phyloP scores from a whole-genome alignment of 768 basidiomycete species.

The Rhizopogon salebrosus region DNA sequence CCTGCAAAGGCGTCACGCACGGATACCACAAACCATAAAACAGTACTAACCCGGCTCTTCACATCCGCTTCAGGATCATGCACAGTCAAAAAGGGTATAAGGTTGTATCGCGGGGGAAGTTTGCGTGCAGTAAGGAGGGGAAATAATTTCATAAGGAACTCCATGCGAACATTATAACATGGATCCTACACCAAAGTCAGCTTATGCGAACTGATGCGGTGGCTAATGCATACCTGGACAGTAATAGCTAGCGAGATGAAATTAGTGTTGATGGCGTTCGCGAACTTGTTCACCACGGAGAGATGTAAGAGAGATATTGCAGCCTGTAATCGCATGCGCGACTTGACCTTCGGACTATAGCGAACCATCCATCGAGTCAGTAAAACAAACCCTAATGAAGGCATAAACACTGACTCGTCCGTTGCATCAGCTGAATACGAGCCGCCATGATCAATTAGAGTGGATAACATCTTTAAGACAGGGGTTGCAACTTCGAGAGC shows the following conservation, averaged over 20 bases:
- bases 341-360: constrained; percentile 53
- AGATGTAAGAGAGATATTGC: constrained; percentile 78
- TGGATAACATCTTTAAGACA: constrained; percentile 69
- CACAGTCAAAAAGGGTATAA: constrained; percentile 83
- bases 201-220: not conserved
- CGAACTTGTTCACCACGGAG: constrained; percentile 52
- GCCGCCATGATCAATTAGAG: constrained; percentile 66
- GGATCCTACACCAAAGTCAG: constrained; percentile 57
- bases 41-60: constrained; percentile 48
- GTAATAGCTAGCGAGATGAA: constrained; percentile 70
- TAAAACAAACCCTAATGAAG: not conserved
- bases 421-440: constrained; percentile 49
- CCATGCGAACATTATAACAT: constrained; percentile 78
- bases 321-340: constrained; percentile 81
- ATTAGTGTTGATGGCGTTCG: constrained; percentile 47
- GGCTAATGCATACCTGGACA: constrained; percentile 59
- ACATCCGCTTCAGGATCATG: constrained; percentile 89
- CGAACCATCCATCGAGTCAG: constrained; percentile 9
- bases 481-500: constrained; percentile 69
- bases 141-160: constrained; percentile 73
- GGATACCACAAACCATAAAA: not conserved
- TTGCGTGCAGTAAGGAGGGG: constrained; percentile 57
- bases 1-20: constrained; percentile 31
- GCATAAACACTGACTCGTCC: constrained; percentile 40
- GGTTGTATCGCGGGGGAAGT: constrained; percentile 68